Percentiles rank a stretch among this genome's conserved stretches.
These are phyloP conservation scores for Coemansia sp. DNA, from an alignment of 192 early-diverging fungal genomes.

Conservation along the genomic window DNA sequence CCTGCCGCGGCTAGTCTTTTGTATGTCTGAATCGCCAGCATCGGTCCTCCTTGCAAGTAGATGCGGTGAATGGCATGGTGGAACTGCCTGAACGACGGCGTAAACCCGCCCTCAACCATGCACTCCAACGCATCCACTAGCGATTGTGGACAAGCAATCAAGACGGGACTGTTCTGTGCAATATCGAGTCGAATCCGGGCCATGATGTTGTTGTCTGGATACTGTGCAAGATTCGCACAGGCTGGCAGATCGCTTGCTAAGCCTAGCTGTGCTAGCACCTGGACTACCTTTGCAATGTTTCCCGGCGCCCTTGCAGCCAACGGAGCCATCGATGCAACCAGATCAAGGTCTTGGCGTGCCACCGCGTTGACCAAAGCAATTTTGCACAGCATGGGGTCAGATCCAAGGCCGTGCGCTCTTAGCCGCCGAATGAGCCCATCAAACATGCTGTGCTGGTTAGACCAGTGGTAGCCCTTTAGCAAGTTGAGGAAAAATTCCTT, in stretches of 20 bases:
- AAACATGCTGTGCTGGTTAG: slow-evolving; percentile 36
- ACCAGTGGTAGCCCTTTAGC: slow-evolving; percentile 29
- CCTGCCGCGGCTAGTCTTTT: slow-evolving; percentile 10
- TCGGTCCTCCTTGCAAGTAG: slow-evolving; percentile 4
- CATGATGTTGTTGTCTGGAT: slow-evolving; percentile 29
- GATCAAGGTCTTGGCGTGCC: neutral
- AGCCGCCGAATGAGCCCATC: slow-evolving; percentile 23
- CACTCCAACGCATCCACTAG: neutral
- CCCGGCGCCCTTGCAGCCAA: neutral
- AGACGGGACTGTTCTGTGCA: neutral
- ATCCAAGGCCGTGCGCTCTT: neutral
- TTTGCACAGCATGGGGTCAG: slow-evolving; percentile 3
- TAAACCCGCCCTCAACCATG: slow-evolving; percentile 26
- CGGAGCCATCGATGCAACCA: slow-evolving; percentile 6
- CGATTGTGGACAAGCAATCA: neutral
- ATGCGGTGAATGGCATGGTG: slow-evolving; percentile 1
- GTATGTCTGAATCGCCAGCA: slow-evolving; percentile 20
- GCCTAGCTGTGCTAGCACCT: slow-evolving; percentile 8
- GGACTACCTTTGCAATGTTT: slow-evolving; percentile 5
- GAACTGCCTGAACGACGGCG: slow-evolving; percentile 14
- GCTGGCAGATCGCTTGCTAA: neutral
- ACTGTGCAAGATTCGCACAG: neutral
- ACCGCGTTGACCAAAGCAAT: slow-evolving; percentile 26
- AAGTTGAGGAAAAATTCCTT: slow-evolving; percentile 19
- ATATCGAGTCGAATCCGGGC: slow-evolving; percentile 26